Evolutionary conservation across 768 basidiomycete species (phyloP).

Genomic region (Cyathus striatus): DNA sequence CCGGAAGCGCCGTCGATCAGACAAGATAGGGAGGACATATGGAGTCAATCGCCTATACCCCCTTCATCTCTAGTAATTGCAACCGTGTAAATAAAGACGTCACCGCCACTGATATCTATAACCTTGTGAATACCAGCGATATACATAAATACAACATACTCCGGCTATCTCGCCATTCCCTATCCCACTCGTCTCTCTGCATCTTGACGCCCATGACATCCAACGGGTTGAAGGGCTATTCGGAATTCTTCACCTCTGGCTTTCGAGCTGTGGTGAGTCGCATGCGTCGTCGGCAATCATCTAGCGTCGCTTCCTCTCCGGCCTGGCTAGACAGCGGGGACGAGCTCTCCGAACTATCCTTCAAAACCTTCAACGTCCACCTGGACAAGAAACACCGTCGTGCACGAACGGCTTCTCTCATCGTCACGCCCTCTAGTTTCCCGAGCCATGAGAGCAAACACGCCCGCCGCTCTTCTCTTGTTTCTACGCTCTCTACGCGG

Average conservation of each 20-base stretch:
- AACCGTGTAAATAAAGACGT: conserved; percentile 13
- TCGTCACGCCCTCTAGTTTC: conserved; percentile 6
- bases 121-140: conserved; percentile 1
- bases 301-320: conserved; percentile 5
- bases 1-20: neutral
- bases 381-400: conserved; percentile 13
- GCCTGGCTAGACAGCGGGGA: neutral
- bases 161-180: neutral
- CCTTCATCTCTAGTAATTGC: conserved; percentile 3
- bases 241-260: conserved; percentile 44
- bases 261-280: conserved; percentile 32
- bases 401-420: conserved; percentile 19
- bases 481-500: conserved; percentile 25
- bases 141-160: neutral
- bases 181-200: conserved; percentile 1
- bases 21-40: neutral
- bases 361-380: conserved; percentile 3
- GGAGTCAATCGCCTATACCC: neutral
- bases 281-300: conserved; percentile 2
- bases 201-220: conserved; percentile 2
- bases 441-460: conserved; percentile 7
- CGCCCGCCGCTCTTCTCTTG: conserved; percentile 26
- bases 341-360: conserved; percentile 6
- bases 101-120: conserved; percentile 18
- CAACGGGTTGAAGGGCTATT: conserved; percentile 25